These are phyloP conservation scores for Melanogaster broomeanus DNA, from an alignment of 768 basidiomycete species.

Conservation along the genomic window DNA sequence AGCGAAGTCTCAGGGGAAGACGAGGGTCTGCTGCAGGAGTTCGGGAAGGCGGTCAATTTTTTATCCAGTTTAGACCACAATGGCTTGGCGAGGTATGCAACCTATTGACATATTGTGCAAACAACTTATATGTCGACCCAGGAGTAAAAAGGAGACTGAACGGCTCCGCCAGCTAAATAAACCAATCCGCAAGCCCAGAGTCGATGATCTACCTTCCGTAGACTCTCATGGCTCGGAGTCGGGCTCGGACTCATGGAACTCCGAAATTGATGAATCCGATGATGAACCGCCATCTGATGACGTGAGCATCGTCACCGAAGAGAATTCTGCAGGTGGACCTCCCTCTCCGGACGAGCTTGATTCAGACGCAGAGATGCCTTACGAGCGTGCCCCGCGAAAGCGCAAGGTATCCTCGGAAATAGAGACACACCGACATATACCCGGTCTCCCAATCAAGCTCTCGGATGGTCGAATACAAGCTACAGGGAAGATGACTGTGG, in stretches of 20 bases:
- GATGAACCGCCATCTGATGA: conserved; percentile 18
- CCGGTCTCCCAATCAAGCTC: conserved; percentile 84
- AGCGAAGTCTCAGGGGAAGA: conserved; percentile 69
- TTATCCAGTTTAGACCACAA: conserved; percentile 70
- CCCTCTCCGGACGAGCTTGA: conserved; percentile 15
- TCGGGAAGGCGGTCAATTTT: conserved; percentile 65
- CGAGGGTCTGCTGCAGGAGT: conserved; percentile 63
- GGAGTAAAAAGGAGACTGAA: conserved; percentile 84
- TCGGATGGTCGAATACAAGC: conserved; percentile 75
- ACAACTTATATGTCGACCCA: conserved; percentile 28
- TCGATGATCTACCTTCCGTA: conserved; percentile 69
- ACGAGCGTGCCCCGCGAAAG: conserved; percentile 65
- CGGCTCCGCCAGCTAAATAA: conserved; percentile 69
- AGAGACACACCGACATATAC: conserved; percentile 51
- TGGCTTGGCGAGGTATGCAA: conserved; percentile 74
- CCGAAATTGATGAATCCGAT: conserved; percentile 41
- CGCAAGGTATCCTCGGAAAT: conserved; percentile 46
- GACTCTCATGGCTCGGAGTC: conserved; percentile 67
- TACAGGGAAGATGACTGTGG: conserved; percentile 40
- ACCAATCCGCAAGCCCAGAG: conserved; percentile 44
- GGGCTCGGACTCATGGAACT: conserved; percentile 51
- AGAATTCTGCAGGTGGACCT: conserved; percentile 10
- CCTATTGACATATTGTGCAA: neutral
- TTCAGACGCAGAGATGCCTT: conserved; percentile 74
- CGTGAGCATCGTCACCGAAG: conserved; percentile 2